Base-by-base conservation (phyloP, 2,329 filamentous ascomycete genomes). In the Xylaria sp. region DNA sequence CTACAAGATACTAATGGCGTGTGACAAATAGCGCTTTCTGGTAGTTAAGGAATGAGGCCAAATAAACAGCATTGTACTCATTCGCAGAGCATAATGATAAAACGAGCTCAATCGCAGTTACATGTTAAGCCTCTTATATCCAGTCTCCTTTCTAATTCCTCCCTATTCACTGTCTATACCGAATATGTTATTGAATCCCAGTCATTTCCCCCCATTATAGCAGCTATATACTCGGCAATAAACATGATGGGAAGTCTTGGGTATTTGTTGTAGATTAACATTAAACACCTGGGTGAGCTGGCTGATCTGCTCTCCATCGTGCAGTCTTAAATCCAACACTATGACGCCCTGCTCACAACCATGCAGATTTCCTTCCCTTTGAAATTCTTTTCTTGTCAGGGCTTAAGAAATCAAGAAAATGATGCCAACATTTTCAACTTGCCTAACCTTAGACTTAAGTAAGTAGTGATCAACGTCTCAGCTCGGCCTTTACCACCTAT, bases 381-480 rank as follows among this genome's bases (percentile, higher is more conserved):
- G 13, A 33, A 15, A 3, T 31, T 23, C 17, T 31, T 3, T n/a
- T 38, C 17, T 26, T 17, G 5, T 28, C 20, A 7, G 46, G 56
- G 6, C 11, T 1, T 4, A 33, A 31, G 40, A 15, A 33, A 44
- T 36, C 42, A 6, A 49, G 2, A 59, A 36, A 23, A 44, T n/a
- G 26, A 58, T 11, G 54, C 54, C 28, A 9, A 26, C 6, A n/a
- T 20, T 20, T 36, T 38, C 54, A 28, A 42, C 11, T 17, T 38
- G 4, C 6, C 17, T 44, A n/a, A n/a, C 28, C 38, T 40, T 40
- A 17, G 38, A 13, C 59, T 48, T 17, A 53, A 46, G 20, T 23
- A 54, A 20, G 59, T 54, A 62, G 20, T 62, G 59, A 62, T 62
- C 59, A 46, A 49, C 59, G 54, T 54, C 26, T 36, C 33, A 20